These are phyloP conservation scores for Volvariella surrecta DNA, from an alignment of 1,284 basidiomycete species.

Conservation along the genomic window DNA sequence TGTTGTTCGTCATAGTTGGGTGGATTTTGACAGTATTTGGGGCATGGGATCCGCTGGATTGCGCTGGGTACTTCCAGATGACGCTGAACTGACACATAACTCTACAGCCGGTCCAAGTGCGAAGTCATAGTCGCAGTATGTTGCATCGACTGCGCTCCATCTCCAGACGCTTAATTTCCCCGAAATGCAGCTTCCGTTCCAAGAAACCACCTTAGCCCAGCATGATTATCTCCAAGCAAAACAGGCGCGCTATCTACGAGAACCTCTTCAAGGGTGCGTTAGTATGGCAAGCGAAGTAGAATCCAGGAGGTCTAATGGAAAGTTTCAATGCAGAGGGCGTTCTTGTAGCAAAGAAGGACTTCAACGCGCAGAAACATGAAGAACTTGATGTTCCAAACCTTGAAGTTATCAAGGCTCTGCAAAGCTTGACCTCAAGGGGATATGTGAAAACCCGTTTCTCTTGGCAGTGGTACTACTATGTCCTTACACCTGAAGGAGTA, in stretches of 20 bases:
- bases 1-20: slow-evolving; percentile 12
- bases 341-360: slow-evolving; percentile 99
- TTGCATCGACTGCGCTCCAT: slow-evolving; percentile 9
- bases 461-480: slow-evolving; percentile 96
- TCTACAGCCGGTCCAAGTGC: slow-evolving; percentile 19
- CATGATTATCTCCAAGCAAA: slow-evolving; percentile 84
- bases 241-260: slow-evolving; percentile 87
- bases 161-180: slow-evolving; percentile 5
- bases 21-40: slow-evolving; percentile 18
- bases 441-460: slow-evolving; percentile 98
- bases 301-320: background rate
- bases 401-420: slow-evolving; percentile 98
- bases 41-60: slow-evolving; percentile 27
- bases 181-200: slow-evolving; percentile 29
- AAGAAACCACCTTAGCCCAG: slow-evolving; percentile 38
- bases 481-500: slow-evolving; percentile 89
- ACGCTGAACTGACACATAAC: slow-evolving; percentile 15
- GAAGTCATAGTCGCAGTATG: slow-evolving; percentile 29
- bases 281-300: background rate
- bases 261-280: slow-evolving; percentile 93
- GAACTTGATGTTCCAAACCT: slow-evolving; percentile 97
- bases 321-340: slow-evolving; percentile 74
- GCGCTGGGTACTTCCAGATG: slow-evolving; percentile 23
- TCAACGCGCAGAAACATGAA: slow-evolving; percentile 94
- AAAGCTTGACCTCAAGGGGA: slow-evolving; percentile 93